Base-by-base conservation (phyloP, 2,329 filamentous ascomycete genomes). In the Fusarium albidum region DNA sequence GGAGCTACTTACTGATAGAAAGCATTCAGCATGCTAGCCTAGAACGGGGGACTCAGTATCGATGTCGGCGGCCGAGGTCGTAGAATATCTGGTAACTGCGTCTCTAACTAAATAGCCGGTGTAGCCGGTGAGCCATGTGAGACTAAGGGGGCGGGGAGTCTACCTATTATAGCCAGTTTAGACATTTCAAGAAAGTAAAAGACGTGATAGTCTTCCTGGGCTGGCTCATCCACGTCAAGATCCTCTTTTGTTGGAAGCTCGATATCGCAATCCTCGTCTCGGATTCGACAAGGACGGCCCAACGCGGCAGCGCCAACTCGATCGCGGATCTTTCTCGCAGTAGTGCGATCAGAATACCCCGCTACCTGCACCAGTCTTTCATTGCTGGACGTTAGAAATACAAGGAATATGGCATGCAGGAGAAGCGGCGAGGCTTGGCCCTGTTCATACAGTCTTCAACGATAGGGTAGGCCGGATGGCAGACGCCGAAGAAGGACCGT, bases 211-310 rank as follows among this genome's bases (percentile, higher is more conserved):
- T 45, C 32, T 11, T 63, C 46, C 14, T 64, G 61, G 1, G 39
- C 5, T 0, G 45, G 25, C 1, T 49, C 28, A n/a, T 64, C 61
- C 8, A 63, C 49, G 5, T 50, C 38, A 0, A 64, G 38, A 27
- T 64, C 61, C 1, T 44, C 28, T 4, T 60, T 45, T 2, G 13
- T 41, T 1, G 55, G 27, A 33, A 17, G 25, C 12, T 64, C 61
- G 1, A 64, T 25, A 4, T 64, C 61, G 2, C 61, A 64, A 9
- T 64, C 61, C 4, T 64, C 61, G 1, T 64, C 61, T 33, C 61
- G 46, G 5, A 64, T 65, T 5, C 61, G 45, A 1, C 55, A 63
- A 4, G 61, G 61, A 4, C 52, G 47, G 0, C 56, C 61, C 0
- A 65, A 29, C 5, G 52, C 59, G 10, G 61, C 61, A 0, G 61